Evolutionary conservation across 805 yeast species (phyloP), one percentile per base, ranked within the genome.

Genomic region (Suhomyces pyralidae): DNA sequence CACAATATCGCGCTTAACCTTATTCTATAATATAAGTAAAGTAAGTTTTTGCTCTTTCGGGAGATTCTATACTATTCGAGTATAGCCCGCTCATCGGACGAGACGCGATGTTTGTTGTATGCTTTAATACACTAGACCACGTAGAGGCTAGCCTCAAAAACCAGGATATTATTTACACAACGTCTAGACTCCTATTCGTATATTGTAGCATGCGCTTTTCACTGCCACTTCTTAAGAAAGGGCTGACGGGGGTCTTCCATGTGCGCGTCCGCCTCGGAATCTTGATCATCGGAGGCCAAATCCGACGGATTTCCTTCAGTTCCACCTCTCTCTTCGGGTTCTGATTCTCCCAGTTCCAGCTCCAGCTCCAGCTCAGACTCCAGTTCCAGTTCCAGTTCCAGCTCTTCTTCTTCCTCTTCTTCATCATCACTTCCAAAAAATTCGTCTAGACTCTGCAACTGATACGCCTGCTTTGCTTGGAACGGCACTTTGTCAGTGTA

Each of bases 371-470:
- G 17, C 36, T 32, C 36, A 7, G 6, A 7, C 5, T 38, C 42
- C 42, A 15, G 12, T 38, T 17, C 42, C 42, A 38, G 22, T 7
- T 17, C 42, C 42, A 17, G 22, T 6, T 50, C 55, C n/a, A 55
- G 59, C 12, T 50, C 63, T 19, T 50, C 55, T 9, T 32, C 55
- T 20, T 50, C 59, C 17, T 40, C 50, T 20, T 47, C 55, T 3
- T 49, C 59, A 1, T 58, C 62, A 7, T 61, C 58, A 17, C 76
- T 69, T 12, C 79, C 86, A 59, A 92, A 84, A 65, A 92, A 92
- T 55, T 92, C 98, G 62, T 92, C 97, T 52, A 92, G 70, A 52
- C 92, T 87, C 65, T 90, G 96, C 38, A 88, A 67, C 54, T 81
- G 80, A 61, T 83, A 85, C 50, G 73, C 76, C 56, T 68, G 60